Percentiles rank a stretch among this genome's conserved stretches.
Conservation (phyloP, 345 rosid genomes). For the Triadica sebifera region DNA sequence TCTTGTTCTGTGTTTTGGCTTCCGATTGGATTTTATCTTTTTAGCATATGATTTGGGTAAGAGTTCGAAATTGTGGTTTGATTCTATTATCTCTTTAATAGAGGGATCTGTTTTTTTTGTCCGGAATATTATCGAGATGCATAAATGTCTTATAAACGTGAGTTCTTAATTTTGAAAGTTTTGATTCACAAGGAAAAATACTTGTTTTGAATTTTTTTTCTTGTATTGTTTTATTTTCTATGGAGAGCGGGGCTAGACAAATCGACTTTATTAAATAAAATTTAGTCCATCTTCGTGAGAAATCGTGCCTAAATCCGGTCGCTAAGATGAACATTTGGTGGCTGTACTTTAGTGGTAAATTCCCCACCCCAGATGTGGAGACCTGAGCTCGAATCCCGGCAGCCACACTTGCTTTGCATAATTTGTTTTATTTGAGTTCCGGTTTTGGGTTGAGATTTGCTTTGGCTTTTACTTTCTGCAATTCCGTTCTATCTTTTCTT, state of each 20-base stretch:
- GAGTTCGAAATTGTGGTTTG: neutral
- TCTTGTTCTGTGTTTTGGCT: neutral
- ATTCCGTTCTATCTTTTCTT: too few species aligned
- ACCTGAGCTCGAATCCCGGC: constrained; percentile 93
- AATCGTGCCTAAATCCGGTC: too few species aligned
- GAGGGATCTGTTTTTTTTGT: neutral
- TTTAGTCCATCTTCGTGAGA: too few species aligned
- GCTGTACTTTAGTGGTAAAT: constrained; percentile 29
- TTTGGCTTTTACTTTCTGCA: too few species aligned
- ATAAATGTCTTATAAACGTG: neutral
- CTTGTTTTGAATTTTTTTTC: too few species aligned
- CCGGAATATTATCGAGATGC: neutral
- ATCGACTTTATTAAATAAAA: too few species aligned
- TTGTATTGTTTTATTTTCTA: neutral
- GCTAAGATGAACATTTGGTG: neutral
- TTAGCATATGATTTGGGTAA: neutral
- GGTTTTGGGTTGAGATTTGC: too few species aligned
- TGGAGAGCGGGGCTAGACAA: neutral
- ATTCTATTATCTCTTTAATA: neutral
- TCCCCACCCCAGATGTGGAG: constrained; percentile 43
- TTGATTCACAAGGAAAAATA: too few species aligned
- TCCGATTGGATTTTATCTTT: neutral
- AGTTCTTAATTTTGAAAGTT: neutral
- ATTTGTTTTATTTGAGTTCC: neutral
- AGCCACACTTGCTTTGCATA: constrained; percentile 42